phyloP scores from a whole-genome alignment of 1,284 basidiomycete species.

The Ustilago cynodontis region DNA sequence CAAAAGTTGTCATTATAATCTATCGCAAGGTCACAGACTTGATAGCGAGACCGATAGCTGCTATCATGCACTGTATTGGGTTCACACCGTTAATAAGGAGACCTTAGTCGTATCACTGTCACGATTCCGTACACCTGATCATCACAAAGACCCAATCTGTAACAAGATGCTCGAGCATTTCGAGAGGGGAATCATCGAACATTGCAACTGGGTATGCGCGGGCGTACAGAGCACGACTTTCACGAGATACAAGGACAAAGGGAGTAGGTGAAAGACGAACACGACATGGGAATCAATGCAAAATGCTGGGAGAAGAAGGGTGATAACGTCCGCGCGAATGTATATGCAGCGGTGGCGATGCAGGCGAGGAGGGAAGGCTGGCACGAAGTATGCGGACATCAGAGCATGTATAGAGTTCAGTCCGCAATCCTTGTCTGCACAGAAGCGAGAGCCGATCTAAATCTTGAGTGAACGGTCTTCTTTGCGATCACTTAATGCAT shows the following conservation, averaged over 20 bases:
- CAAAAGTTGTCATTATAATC: too few species aligned
- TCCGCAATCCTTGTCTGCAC: not conserved
- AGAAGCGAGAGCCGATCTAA: not conserved
- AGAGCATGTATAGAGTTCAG: not conserved
- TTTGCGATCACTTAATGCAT: not conserved
- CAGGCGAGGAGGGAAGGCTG: not conserved
- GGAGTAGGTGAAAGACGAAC: not conserved
- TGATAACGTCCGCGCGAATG: not conserved
- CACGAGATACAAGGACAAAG: slow-evolving; percentile 11
- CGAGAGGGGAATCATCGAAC: slow-evolving; percentile 5
- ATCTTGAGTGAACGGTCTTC: not conserved
- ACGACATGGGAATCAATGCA: slow-evolving; percentile 3
- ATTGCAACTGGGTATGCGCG: slow-evolving; percentile 14
- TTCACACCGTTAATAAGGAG: too few species aligned
- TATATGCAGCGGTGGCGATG: slow-evolving; percentile 3
- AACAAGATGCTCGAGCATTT: too few species aligned
- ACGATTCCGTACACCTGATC: too few species aligned
- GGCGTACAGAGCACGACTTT: slow-evolving; percentile 3
- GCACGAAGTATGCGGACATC: not conserved
- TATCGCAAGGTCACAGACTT: too few species aligned
- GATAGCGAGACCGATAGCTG: too few species aligned
- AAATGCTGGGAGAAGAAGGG: slow-evolving; percentile 1
- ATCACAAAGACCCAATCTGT: too few species aligned
- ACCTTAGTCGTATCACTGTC: too few species aligned
- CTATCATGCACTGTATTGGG: too few species aligned